These are phyloP conservation scores for Podila clonocystis DNA, from an alignment of 192 early-diverging fungal species.

Conservation along the genomic window DNA sequence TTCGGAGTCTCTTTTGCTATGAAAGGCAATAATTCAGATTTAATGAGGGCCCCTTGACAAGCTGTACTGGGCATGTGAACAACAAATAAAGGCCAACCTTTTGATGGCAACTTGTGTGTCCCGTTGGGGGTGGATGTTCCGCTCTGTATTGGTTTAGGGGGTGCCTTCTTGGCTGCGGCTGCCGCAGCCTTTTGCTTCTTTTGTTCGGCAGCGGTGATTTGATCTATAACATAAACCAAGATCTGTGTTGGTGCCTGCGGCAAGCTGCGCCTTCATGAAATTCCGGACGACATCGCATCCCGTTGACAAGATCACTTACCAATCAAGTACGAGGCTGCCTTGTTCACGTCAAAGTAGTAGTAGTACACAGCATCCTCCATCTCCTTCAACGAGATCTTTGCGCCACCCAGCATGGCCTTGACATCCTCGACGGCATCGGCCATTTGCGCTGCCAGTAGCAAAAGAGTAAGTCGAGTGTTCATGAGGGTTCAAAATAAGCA, in stretches of 20 bases:
- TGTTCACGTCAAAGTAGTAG: constrained; percentile 75
- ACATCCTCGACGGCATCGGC: constrained; percentile 67
- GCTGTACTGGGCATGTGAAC: no score
- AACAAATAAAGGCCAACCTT: constrained; percentile 9
- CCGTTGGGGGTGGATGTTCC: constrained; percentile 33
- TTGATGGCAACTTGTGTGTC: constrained; percentile 14
- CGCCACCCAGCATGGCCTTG: constrained; percentile 65
- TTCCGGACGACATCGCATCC: not conserved
- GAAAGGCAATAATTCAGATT: not conserved
- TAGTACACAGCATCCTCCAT: constrained; percentile 79
- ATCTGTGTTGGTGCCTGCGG: constrained; percentile 39
- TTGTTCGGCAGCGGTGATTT: constrained; percentile 1
- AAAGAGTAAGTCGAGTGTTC: not conserved
- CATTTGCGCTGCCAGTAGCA: constrained; percentile 49
- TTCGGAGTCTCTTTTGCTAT: not conserved
- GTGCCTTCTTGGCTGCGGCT: constrained; percentile 25
- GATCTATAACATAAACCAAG: not conserved
- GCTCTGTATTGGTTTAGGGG: constrained; percentile 21
- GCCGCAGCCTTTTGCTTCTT: constrained; percentile 34
- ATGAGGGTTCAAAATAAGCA: not conserved
- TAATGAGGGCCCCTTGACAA: not conserved
- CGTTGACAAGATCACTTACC: constrained; percentile 61
- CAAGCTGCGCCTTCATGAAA: constrained; percentile 15
- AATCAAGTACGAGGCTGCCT: constrained; percentile 71
- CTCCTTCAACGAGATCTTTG: constrained; percentile 66